These are phyloP conservation scores for Coffea canephora DNA, from an alignment of 257 asterid genomes.

Conservation along the genomic window DNA sequence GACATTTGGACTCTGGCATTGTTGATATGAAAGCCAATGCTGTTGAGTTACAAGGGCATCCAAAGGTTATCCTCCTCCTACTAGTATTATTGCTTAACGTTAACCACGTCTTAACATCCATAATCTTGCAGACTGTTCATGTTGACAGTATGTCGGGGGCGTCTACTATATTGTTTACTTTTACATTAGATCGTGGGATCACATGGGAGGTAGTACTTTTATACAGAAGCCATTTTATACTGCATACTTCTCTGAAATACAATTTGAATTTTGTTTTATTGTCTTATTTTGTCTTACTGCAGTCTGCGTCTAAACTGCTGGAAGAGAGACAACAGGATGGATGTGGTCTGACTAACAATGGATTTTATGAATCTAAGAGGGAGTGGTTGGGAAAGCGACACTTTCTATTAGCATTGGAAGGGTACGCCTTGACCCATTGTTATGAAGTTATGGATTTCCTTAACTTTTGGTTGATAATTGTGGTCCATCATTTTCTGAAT, in stretches of 20 bases:
- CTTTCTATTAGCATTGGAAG: conserved; percentile 75
- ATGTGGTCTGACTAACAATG: conserved; percentile 53
- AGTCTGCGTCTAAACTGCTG: conserved; percentile 82
- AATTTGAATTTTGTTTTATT: conserved; percentile 6
- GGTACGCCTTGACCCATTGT: conserved; percentile 39
- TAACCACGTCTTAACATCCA: conserved; percentile 29
- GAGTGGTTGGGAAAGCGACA: conserved; percentile 98
- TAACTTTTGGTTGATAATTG: background rate
- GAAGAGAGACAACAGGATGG: conserved; percentile 81
- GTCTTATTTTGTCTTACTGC: conserved; percentile 17
- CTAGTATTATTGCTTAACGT: conserved; percentile 28
- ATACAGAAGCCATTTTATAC: conserved; percentile 1
- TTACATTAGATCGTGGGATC: conserved; percentile 88
- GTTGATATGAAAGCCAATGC: conserved; percentile 84
- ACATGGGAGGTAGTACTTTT: conserved; percentile 75
- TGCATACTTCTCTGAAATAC: conserved; percentile 14
- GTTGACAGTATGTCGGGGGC: conserved; percentile 94
- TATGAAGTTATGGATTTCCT: background rate
- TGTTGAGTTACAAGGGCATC: conserved; percentile 65
- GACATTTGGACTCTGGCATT: conserved; percentile 92
- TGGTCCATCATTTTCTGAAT: background rate
- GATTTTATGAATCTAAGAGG: conserved; percentile 88
- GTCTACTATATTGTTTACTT: conserved; percentile 79
- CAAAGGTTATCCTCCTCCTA: conserved; percentile 59
- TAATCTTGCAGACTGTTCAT: conserved; percentile 78